These are phyloP conservation scores for Podospora conica DNA, from an alignment of 495 filamentous ascomycete genomes.

Conservation along the genomic window DNA sequence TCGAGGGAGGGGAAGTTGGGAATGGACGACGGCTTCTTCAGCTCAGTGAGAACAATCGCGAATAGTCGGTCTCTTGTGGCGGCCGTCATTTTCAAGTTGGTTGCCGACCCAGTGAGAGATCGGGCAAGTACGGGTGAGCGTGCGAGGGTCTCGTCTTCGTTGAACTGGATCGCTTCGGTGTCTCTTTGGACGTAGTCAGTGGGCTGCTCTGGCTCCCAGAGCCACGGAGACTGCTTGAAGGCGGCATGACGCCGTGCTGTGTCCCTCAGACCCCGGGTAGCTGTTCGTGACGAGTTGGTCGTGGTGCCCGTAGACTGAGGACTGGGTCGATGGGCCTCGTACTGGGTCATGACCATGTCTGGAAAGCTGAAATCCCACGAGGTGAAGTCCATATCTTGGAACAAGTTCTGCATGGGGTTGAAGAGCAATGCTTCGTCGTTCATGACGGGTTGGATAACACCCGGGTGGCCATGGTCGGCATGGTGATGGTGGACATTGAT, in stretches of 20 bases:
- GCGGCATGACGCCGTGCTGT: conserved; percentile 16
- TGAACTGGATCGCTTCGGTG: conserved; percentile 9
- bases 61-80: conserved; percentile 16
- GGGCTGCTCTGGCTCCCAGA: conserved; percentile 16
- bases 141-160: conserved; percentile 11
- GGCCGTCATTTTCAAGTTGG: conserved; percentile 15
- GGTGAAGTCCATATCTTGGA: conserved; percentile 20
- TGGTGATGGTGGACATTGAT: not conserved
- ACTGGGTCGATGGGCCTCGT: conserved; percentile 7
- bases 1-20: conserved; percentile 21
- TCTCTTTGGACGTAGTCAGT: conserved; percentile 20
- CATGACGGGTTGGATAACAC: conserved; percentile 6
- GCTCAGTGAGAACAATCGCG: conserved; percentile 15
- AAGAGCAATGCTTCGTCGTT: conserved; percentile 11
- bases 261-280: conserved; percentile 2
- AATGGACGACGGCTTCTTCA: conserved; percentile 5
- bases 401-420: conserved; percentile 12
- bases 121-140: not conserved
- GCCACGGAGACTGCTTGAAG: conserved; percentile 22
- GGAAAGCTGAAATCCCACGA: conserved; percentile 20
- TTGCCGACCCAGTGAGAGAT: not conserved
- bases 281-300: conserved; percentile 3
- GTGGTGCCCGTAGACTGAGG: conserved; percentile 6
- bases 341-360: conserved; percentile 12
- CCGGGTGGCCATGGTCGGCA: not conserved